These are phyloP conservation scores for Trypanosoma scelopori DNA, from an alignment of 208 protist genomes.

Conservation along the genomic window DNA sequence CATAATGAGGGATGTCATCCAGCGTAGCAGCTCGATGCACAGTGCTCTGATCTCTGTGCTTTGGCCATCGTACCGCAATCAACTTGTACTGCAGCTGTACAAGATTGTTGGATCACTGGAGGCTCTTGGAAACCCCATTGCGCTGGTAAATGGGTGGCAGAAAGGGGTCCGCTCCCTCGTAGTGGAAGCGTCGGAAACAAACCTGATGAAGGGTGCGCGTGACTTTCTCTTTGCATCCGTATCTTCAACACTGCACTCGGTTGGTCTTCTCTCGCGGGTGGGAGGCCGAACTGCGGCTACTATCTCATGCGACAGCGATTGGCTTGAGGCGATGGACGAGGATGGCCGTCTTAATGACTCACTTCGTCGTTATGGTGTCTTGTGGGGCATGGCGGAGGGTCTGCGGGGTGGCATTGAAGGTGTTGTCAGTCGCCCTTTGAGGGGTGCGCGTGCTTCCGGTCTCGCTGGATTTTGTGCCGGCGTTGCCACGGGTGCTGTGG, in stretches of 20 bases:
- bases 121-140: slow-evolving; percentile 69
- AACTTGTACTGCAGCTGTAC: slow-evolving; percentile 69
- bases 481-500: slow-evolving; percentile 54
- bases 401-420: slow-evolving; percentile 43
- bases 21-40: slow-evolving; percentile 32
- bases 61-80: slow-evolving; percentile 56
- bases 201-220: slow-evolving; percentile 45
- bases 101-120: slow-evolving; percentile 79
- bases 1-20: slow-evolving; percentile 34
- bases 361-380: slow-evolving; percentile 22
- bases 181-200: slow-evolving; percentile 25
- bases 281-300: slow-evolving; percentile 52
- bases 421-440: slow-evolving; percentile 41
- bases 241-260: slow-evolving; percentile 72
- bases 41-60: slow-evolving; percentile 32
- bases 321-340: slow-evolving; percentile 12
- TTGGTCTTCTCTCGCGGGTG: slow-evolving; percentile 54
- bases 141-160: slow-evolving; percentile 50
- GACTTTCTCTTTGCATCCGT: slow-evolving; percentile 51
- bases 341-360: not conserved
- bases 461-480: slow-evolving; percentile 56
- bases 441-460: slow-evolving; percentile 42
- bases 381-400: slow-evolving; percentile 40
- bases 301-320: slow-evolving; percentile 20
- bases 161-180: slow-evolving; percentile 63